Evolutionary conservation across 1,284 basidiomycete species (phyloP), one percentile per base, ranked within the genome.

Genomic region (Gomphus bonarii): DNA sequence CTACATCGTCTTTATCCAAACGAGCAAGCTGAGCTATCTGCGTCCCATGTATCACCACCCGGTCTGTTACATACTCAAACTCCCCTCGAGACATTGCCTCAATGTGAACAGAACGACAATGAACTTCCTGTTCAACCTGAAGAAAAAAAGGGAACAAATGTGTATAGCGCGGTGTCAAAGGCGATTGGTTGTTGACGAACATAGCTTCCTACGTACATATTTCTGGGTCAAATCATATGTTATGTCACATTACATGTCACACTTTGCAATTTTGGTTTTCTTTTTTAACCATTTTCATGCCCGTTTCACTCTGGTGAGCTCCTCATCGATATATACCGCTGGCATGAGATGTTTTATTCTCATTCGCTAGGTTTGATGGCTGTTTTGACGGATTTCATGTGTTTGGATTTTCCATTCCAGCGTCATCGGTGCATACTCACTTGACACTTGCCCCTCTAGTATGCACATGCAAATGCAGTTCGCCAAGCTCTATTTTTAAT

Each of bases 301-400:
- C 31, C 10, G 12, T 51, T 36, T 51, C 50, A 36, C 50, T 51
- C 14, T 51, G 50, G 50, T 51, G 16, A 25, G 50, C 50, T 36
- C 10, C 16, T 22, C 28, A 31, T 31, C 14, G 7, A n/a, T n/a
- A 20, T 49, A 11, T 8, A 11, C 18, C 11, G n/a, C 10, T 8
- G 12, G 5, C 10, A 20, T 49, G 9, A 9, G 16, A 7, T 16
- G 40, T 22, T 44, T 44, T 1, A 44, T 10, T 8, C 33, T 25
- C 25, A 14, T 18, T 38, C 16, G 12, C 30, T 42, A 60, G 59
- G 61, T 57, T 62, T 25, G 61, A 62, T 46, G 61, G 61, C n/a
- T 62, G 61, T 40, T 62, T 62, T 46, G 61, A 62, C 35, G 59
- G 61, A 44, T 60, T 60, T 47, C 61, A 62, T 54, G 55, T 57